Conservation (phyloP, 495 filamentous ascomycete genomes). For the Pseudoneurospora amorphoporcata region DNA sequence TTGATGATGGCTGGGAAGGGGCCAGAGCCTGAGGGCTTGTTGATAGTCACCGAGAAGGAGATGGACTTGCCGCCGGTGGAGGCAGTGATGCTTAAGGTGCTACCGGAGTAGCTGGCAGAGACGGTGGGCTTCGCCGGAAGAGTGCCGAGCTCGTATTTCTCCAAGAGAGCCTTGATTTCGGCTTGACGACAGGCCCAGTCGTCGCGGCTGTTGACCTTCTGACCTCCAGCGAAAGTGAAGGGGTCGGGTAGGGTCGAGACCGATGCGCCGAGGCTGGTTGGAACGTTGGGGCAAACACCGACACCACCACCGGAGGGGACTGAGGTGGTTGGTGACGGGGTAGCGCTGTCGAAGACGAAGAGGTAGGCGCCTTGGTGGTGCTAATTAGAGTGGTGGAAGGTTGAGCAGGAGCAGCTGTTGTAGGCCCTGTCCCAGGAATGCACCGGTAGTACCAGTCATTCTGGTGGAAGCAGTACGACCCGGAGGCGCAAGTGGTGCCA, state of each 20-base stretch:
- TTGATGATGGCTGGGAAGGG: conserved; percentile 39
- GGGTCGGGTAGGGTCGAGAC: conserved; percentile 36
- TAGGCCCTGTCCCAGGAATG: conserved; percentile 14
- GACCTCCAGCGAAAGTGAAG: conserved; percentile 38
- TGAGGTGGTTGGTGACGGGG: background rate
- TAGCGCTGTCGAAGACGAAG: background rate
- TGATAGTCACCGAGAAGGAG: conserved; percentile 40
- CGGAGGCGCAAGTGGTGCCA: conserved; percentile 26
- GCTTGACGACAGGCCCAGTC: conserved; percentile 40
- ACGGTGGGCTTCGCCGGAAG: conserved; percentile 34
- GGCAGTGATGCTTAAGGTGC: conserved; percentile 28
- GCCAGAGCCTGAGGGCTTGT: conserved; percentile 24
- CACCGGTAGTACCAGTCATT: conserved; percentile 36
- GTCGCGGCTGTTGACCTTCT: conserved; percentile 30
- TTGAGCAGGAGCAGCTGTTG: conserved; percentile 2
- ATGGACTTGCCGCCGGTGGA: conserved; percentile 33
- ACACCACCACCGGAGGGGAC: background rate
- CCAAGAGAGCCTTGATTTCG: conserved; percentile 39
- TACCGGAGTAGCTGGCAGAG: conserved; percentile 29
- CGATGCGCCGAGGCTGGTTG: conserved; percentile 5
- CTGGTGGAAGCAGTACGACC: conserved; percentile 27
- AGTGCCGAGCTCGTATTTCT: conserved; percentile 42
- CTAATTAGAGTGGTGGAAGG: background rate
- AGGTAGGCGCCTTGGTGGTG: background rate
- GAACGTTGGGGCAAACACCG: conserved; percentile 9